phyloP scores from a whole-genome alignment of 2,329 filamentous ascomycete genomes.

The Penicillium sp. region DNA sequence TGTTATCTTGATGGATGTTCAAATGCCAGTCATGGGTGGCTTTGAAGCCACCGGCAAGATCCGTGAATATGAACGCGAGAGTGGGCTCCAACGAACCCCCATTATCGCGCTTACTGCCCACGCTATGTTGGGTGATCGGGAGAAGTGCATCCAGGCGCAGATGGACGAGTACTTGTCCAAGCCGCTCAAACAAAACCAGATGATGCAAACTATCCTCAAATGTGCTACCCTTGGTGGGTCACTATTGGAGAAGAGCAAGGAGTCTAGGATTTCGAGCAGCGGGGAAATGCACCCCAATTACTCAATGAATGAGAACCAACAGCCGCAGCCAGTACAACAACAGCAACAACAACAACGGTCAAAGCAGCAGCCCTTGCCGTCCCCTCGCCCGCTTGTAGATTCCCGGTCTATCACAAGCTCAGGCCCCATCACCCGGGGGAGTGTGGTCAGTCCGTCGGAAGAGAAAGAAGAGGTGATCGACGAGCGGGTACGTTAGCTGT shows the following conservation, averaged over 20 bases:
- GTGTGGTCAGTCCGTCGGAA: conserved; percentile 61
- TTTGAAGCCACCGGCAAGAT: conserved; percentile 98
- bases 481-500: conserved; percentile 49
- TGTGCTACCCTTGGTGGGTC: conserved; percentile 78
- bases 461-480: conserved; percentile 62
- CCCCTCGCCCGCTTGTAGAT: conserved; percentile 54
- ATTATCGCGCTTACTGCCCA: conserved; percentile 97
- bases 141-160: conserved; percentile 96
- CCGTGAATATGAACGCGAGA: conserved; percentile 83
- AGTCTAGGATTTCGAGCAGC: conserved; percentile 40
- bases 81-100: conserved; percentile 77
- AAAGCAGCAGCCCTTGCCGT: conserved; percentile 17
- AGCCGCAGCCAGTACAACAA: conserved; percentile 12
- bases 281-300: conserved; percentile 38
- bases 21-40: conserved; percentile 99
- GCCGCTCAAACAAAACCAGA: conserved; percentile 90
- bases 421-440: conserved; percentile 56
- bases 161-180: conserved; percentile 99
- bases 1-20: conserved; percentile 97
- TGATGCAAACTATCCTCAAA: conserved; percentile 96
- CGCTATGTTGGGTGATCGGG: conserved; percentile 96
- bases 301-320: conserved; percentile 37
- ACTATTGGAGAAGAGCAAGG: conserved; percentile 44
- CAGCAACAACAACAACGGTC: conserved; percentile 9
- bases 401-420: conserved; percentile 67